A percentile compares a stretch with the other conserved stretches of the same genome.
Evolutionary conservation across 306 rosid species (phyloP).

Genomic region (Potentilla sterilis): DNA sequence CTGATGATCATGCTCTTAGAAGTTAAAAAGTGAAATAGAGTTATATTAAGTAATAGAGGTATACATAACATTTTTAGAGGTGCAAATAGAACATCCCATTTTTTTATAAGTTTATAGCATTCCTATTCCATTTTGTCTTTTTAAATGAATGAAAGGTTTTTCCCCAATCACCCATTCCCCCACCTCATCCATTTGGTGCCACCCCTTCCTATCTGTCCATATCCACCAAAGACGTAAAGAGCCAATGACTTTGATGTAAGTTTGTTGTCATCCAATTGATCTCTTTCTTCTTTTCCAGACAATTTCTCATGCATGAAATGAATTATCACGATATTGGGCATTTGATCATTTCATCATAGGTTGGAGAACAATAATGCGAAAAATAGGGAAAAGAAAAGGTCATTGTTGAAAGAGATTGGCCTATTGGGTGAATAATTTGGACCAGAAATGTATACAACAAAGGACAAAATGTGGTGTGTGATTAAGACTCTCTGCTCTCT

Average conservation of each 20-base stretch:
- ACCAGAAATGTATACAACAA: constrained; percentile 20
- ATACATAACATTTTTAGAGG: no score
- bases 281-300: not conserved
- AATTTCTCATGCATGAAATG: constrained; percentile 15
- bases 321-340: not conserved
- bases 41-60: no score
- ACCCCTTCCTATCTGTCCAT: not conserved
- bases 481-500: not conserved
- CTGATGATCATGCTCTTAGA: no score
- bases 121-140: no score
- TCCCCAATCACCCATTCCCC: no score
- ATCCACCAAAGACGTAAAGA: not conserved
- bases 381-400: constrained; percentile 6
- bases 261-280: not conserved
- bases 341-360: not conserved
- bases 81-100: no score
- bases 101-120: no score
- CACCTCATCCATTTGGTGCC: no score
- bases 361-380: not conserved
- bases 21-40: no score
- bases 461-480: constrained; percentile 5
- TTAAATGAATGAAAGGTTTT: no score
- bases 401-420: not conserved
- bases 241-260: constrained; percentile 2
- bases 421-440: constrained; percentile 20